Conservation (phyloP, 2,329 filamentous ascomycete genomes). For the Aplosporella prunicola region DNA sequence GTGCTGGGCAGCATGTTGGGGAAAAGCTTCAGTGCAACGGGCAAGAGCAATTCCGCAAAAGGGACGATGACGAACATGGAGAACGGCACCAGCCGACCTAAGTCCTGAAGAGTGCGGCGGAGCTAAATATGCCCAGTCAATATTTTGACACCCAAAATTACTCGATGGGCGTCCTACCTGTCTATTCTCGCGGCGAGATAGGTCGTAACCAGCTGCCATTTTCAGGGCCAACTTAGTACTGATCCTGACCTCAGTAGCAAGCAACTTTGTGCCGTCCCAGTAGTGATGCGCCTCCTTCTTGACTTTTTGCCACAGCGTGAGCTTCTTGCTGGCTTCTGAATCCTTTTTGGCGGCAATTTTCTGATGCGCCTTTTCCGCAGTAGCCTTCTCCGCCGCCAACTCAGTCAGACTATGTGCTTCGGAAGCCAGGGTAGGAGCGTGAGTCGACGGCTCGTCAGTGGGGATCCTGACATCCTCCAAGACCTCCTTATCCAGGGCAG, state of each 20-base stretch:
- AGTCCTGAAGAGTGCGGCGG: slow-evolving; percentile 84
- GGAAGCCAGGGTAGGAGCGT: slow-evolving; percentile 38
- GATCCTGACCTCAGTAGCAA: slow-evolving; percentile 86
- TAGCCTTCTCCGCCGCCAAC: slow-evolving; percentile 52
- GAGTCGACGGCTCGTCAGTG: slow-evolving; percentile 32
- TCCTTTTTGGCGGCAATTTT: slow-evolving; percentile 54
- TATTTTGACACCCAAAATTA: slow-evolving; percentile 9
- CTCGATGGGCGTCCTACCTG: slow-evolving; percentile 44
- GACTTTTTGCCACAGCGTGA: slow-evolving; percentile 83
- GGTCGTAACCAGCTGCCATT: slow-evolving; percentile 96
- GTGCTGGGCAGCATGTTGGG: slow-evolving; percentile 96
- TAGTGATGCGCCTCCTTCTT: slow-evolving; percentile 93
- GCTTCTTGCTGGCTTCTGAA: slow-evolving; percentile 71
- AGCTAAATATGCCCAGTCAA: slow-evolving; percentile 47
- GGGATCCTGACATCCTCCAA: slow-evolving; percentile 21
- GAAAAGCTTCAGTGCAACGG: slow-evolving; percentile 86
- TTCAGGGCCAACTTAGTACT: slow-evolving; percentile 85
- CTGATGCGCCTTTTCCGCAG: slow-evolving; percentile 36
- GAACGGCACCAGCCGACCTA: slow-evolving; percentile 87
- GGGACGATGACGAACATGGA: slow-evolving; percentile 95
- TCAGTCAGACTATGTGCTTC: slow-evolving; percentile 49
- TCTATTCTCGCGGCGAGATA: slow-evolving; percentile 84
- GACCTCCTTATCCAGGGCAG: slow-evolving; percentile 16
- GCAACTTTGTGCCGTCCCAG: slow-evolving; percentile 95
- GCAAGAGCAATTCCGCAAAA: slow-evolving; percentile 86